Percentiles rank a stretch among this genome's conserved stretches.
These are phyloP conservation scores for Thielaviopsis euricoi DNA, from an alignment of 2,329 filamentous ascomycete species.

Conservation along the genomic window DNA sequence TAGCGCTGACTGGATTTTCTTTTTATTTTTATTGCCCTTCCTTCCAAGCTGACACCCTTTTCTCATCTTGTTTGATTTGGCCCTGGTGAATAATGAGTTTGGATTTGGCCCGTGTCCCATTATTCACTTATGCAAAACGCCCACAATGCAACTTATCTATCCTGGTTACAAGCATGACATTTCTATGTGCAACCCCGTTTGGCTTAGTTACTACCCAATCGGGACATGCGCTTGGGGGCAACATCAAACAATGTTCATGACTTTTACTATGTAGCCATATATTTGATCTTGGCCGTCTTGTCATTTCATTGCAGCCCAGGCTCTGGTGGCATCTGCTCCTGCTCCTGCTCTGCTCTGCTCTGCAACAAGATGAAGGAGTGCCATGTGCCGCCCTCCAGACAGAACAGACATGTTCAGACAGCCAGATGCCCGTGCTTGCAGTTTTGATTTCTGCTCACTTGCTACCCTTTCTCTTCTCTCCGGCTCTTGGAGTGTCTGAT, in stretches of 20 bases:
- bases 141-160: not conserved
- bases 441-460: not conserved
- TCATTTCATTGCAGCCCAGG: not conserved
- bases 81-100: too few species aligned
- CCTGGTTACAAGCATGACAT: not conserved
- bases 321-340: not conserved
- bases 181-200: not conserved
- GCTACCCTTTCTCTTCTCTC: not conserved
- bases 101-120: not conserved
- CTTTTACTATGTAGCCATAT: not conserved
- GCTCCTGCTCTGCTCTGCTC: not conserved
- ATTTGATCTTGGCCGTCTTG: not conserved
- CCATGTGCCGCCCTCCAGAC: not conserved
- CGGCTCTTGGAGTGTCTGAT: not conserved
- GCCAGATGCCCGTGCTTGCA: not conserved
- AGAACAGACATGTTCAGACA: not conserved
- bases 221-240: not conserved
- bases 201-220: not conserved
- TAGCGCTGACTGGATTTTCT: too few species aligned
- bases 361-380: not conserved
- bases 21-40: not conserved
- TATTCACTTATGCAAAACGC: not conserved
- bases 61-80: not conserved
- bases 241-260: not conserved
- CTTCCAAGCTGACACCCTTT: not conserved